Conservation (phyloP, 495 filamentous ascomycete genomes). For the Neurospora sp. region DNA sequence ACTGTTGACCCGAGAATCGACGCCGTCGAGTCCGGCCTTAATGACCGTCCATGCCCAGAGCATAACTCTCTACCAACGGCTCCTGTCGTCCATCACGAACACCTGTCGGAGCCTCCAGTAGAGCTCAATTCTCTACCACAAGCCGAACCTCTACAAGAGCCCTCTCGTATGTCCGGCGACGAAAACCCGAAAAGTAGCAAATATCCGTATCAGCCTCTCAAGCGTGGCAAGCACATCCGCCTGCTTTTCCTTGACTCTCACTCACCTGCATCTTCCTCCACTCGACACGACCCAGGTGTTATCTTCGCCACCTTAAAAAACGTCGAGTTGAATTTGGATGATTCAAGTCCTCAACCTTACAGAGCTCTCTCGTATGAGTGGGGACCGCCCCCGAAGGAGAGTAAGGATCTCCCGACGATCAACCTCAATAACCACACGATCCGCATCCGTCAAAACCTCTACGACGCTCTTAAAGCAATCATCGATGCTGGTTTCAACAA, state of each 20-base stretch:
- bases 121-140: too few species aligned
- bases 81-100: too few species aligned
- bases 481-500: neutral
- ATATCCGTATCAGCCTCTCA: neutral
- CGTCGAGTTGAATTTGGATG: neutral
- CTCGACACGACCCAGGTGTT: neutral
- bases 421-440: neutral
- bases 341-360: neutral
- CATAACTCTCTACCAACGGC: too few species aligned
- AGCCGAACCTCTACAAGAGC: neutral
- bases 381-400: fast-evolving
- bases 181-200: fast-evolving
- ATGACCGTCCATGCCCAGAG: too few species aligned
- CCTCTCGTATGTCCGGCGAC: neutral
- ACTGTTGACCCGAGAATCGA: too few species aligned
- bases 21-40: too few species aligned
- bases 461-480: neutral
- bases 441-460: neutral
- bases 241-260: neutral
- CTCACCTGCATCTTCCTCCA: neutral
- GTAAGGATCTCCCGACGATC: neutral
- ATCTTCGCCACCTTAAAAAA: neutral
- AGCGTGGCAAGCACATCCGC: neutral
- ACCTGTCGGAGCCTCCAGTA: too few species aligned
- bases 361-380: neutral